Evolutionary conservation across 2,329 filamentous ascomycete species (phyloP).

Genomic region (Cladosporium sp.): DNA sequence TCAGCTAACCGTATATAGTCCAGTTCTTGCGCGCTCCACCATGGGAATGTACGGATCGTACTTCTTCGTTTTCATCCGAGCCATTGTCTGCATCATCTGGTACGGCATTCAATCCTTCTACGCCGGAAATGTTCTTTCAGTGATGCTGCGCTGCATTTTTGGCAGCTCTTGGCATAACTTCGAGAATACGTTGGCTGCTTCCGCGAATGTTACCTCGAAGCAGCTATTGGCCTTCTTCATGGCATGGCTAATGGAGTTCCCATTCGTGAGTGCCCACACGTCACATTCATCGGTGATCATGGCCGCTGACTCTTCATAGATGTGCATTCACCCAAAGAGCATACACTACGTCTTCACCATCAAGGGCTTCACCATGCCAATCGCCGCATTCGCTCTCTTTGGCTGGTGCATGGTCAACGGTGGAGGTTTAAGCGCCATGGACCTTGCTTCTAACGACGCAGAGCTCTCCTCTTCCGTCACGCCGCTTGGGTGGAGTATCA

Average conservation of each 20-base stretch:
- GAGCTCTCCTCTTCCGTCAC: slow-evolving; percentile 13
- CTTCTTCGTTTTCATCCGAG: slow-evolving; percentile 39
- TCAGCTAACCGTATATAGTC: slow-evolving; percentile 30
- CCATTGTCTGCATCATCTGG: slow-evolving; percentile 39
- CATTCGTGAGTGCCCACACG: slow-evolving; percentile 28
- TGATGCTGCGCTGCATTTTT: slow-evolving; percentile 32
- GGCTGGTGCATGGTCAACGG: slow-evolving; percentile 34
- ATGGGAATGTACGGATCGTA: slow-evolving; percentile 42
- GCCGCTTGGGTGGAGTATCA: slow-evolving; percentile 35
- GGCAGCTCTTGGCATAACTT: slow-evolving; percentile 34
- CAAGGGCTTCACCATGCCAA: slow-evolving; percentile 37
- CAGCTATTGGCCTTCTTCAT: slow-evolving; percentile 33
- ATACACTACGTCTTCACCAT: slow-evolving; percentile 38
- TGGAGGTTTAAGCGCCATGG: slow-evolving; percentile 39
- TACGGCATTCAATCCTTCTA: slow-evolving; percentile 29
- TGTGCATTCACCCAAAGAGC: slow-evolving; percentile 41
- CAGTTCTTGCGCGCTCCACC: slow-evolving; percentile 34
- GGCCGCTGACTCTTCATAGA: slow-evolving; percentile 32
- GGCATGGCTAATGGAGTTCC: slow-evolving; percentile 28
- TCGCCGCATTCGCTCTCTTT: slow-evolving; percentile 33
- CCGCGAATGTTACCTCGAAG: slow-evolving; percentile 30
- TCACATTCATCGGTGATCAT: no score
- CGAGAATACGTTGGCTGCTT: slow-evolving; percentile 26
- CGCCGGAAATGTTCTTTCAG: slow-evolving; percentile 22
- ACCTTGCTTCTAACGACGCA: slow-evolving; percentile 37